Base-by-base conservation (phyloP, 108 stramenopile genomes). In the Cylindrotheca closterium region DNA sequence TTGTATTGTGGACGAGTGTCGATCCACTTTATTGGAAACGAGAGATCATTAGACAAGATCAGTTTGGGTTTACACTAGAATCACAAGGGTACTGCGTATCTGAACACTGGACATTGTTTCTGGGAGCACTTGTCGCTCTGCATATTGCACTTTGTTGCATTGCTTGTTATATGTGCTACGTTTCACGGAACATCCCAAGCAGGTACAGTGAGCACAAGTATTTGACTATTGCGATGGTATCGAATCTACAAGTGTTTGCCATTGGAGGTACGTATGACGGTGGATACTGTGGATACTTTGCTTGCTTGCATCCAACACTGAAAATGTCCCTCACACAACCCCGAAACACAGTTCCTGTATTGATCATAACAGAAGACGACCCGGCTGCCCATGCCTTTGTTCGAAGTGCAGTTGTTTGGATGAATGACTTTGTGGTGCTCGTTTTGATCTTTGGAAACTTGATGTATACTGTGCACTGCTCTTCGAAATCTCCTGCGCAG, bases 371-470 rank as follows among this genome's bases (percentile, higher is more conserved):
- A 8, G 63, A 22, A 5, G 21, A 21, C 17, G 54, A 64, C 17
- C 7, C 63, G 8, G 37, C 10, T 15, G 21, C 51, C 10, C 52
- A 25, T 22, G 52, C 53, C 33, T 55, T 64, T 29, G 63, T 64
- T 1, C 63, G 54, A 2, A 64, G 51, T 18, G 21, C 17, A 19
- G 29, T 64, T 12, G 54, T 64, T 17, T 64, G 51, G 53, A 55
- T 64, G 32, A 55, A 64, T 50, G 54, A 53, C 15, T 34, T 64
- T 10, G 51, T 37, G 32, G 63, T 64, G 7, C 33, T 64, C 21
- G 17, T 23, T n/a, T 53, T 64, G 51, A 64, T 64, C 8, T 64
- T 64, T 27, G 63, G 63, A 2, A 64, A 64, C 33, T 37, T 64
- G 32, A 52, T 64, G 31, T 53, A 30, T 12, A 31, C 21, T 21